Conservation (phyloP, 257 asterid species). For the Jacaranda mimosifolia region DNA sequence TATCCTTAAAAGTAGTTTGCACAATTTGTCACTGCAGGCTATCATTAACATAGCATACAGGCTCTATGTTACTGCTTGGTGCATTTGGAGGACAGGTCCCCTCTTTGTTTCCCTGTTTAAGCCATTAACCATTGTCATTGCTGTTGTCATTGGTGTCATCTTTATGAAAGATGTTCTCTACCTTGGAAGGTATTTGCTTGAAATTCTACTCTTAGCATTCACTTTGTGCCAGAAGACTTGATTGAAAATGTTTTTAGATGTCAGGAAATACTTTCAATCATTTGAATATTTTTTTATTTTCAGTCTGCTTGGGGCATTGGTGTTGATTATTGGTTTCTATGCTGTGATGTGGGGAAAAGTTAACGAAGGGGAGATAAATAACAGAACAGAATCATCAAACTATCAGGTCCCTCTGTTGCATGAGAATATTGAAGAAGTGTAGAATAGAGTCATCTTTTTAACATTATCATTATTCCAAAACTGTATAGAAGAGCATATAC, state of each 20-base stretch:
- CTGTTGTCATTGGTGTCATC: slow-evolving; percentile 54
- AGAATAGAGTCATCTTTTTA: neutral
- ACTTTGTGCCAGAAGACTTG: neutral
- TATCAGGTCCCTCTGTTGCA: slow-evolving; percentile 43
- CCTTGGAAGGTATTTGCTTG: slow-evolving; percentile 57
- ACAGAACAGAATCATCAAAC: slow-evolving; percentile 31
- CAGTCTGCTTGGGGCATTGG: slow-evolving; percentile 60
- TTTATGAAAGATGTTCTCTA: slow-evolving; percentile 55
- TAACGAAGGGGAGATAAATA: slow-evolving; percentile 44
- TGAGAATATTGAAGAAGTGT: slow-evolving; percentile 36
- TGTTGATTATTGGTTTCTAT: slow-evolving; percentile 59
- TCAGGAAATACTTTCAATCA: neutral
- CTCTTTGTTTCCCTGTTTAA: slow-evolving; percentile 62
- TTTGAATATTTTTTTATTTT: neutral
- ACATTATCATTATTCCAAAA: neutral
- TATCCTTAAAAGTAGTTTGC: neutral
- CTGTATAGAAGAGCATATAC: neutral
- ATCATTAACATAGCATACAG: slow-evolving; percentile 56
- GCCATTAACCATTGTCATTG: slow-evolving; percentile 55
- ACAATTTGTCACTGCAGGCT: slow-evolving; percentile 41
- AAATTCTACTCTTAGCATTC: neutral
- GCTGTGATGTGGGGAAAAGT: slow-evolving; percentile 67
- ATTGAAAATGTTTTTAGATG: no score
- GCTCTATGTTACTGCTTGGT: slow-evolving; percentile 64
- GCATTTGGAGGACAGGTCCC: slow-evolving; percentile 59